Percentiles rank a stretch among this genome's conserved stretches.
Evolutionary conservation across 768 basidiomycete genomes (phyloP).

Genomic region (Ramaria sp.): DNA sequence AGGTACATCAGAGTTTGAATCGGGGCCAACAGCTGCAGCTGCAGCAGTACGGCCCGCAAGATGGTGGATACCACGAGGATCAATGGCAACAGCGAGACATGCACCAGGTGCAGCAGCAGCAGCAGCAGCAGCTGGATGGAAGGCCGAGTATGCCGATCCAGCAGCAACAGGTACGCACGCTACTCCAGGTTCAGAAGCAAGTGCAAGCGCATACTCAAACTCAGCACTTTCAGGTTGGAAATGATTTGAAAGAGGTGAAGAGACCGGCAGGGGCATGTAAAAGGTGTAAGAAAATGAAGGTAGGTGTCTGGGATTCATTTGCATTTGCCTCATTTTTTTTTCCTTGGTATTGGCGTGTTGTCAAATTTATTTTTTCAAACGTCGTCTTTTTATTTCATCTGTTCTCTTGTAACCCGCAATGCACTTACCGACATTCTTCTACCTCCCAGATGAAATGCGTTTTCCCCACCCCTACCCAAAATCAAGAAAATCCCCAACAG

Average conservation of each 20-base stretch:
- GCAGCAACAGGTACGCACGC: not conserved
- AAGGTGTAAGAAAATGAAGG: constrained; percentile 24
- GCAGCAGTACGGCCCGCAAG: too few species aligned
- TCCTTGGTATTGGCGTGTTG: too few species aligned
- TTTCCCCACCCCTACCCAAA: too few species aligned
- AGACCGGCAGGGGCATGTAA: not conserved
- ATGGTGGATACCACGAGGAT: too few species aligned
- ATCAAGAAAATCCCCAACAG: not conserved
- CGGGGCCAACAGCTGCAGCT: too few species aligned
- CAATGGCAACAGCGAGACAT: too few species aligned
- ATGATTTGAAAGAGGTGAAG: not conserved
- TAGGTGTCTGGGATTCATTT: constrained; percentile 70
- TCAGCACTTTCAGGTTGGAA: not conserved
- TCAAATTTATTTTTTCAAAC: too few species aligned
- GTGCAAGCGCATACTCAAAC: not conserved
- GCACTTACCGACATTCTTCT: too few species aligned
- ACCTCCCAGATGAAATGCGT: too few species aligned
- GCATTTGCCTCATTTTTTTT: not conserved
- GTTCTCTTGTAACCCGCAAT: too few species aligned
- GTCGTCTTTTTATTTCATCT: too few species aligned
- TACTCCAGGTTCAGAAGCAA: not conserved
- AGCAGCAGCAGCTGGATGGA: not conserved
- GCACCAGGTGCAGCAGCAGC: not conserved
- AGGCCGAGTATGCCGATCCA: not conserved
- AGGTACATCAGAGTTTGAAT: too few species aligned